phyloP scores from a whole-genome alignment of 495 filamentous ascomycete genomes.

The Penicillium riverlandense region DNA sequence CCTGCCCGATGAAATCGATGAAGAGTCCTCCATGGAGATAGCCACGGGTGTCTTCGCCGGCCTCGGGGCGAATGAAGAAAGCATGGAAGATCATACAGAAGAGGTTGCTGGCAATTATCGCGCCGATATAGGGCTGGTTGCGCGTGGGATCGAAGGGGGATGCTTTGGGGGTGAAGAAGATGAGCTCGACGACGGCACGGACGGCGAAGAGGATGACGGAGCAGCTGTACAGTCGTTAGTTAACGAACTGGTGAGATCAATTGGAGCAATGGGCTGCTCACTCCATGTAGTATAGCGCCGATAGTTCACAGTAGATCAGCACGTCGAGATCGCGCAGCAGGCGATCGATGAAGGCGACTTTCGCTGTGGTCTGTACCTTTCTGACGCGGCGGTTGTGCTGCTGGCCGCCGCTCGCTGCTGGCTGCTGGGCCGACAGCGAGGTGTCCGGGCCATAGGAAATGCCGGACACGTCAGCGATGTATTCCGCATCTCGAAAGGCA shows the following conservation, averaged over 20 bases:
- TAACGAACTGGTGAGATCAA: no score
- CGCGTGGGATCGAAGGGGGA: conserved; percentile 53
- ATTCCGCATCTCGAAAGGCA: conserved; percentile 44
- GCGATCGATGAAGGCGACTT: conserved; percentile 57
- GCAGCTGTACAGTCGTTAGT: conserved; percentile 44
- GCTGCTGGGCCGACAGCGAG: no score
- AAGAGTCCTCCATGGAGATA: conserved; percentile 82
- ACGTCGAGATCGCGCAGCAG: conserved; percentile 70
- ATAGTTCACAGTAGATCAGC: conserved; percentile 73
- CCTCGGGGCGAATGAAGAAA: conserved; percentile 52
- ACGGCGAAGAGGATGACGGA: conserved; percentile 66
- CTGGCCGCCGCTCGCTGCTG: conserved; percentile 1
- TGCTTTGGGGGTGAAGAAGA: conserved; percentile 75
- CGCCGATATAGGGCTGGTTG: conserved; percentile 59
- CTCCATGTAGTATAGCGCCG: conserved; percentile 88
- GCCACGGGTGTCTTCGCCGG: conserved; percentile 67
- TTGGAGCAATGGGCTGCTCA: conserved; percentile 29
- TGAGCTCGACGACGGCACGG: conserved; percentile 62
- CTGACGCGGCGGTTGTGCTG: conserved; percentile 26
- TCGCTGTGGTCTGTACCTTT: conserved; percentile 31
- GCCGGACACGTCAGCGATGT: conserved; percentile 44
- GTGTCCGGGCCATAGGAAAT: conserved; percentile 19
- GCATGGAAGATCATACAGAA: conserved; percentile 69
- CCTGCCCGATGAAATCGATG: conserved; percentile 84
- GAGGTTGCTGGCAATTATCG: conserved; percentile 62